Evolutionary conservation across 169 alveolate species (phyloP), one percentile per base, ranked within the genome.

Genomic region (Cryptosporidium sp.): DNA sequence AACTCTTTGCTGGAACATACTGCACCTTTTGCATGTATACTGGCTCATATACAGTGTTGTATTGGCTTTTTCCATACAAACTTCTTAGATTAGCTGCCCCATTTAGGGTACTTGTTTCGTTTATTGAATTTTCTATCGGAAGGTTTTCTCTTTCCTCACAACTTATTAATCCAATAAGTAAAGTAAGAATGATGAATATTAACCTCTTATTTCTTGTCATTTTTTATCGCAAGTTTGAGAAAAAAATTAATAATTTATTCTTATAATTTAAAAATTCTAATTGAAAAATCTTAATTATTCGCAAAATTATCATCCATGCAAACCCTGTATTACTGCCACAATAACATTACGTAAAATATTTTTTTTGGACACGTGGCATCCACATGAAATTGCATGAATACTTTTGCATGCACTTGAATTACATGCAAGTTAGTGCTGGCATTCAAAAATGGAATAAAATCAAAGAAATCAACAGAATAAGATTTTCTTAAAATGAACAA

Each of bases 31-130:
- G 89, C 65, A 80, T 52, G 43, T 80, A 80, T 39, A 80, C 89
- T 26, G 89, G 89, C 39, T 80, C 89, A 31, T 80, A 80, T 31
- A 58, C 89, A 18, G 89, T 80, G 10, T 37, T 80, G 23, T 80
- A 80, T 26, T 80, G 75, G 4, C 68, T 51, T 48, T 59, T 59
- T 4, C 89, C 89, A 80, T 21, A 80, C 55, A 80, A 65, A 2
- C 35, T 80, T 80, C 89, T 80, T 26, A 65, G 21, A 21, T 59
- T 35, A 23, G 55, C 80, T 43, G 35, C 29, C 67, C 31, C 71
- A 16, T n/a, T 37, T 14, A 26, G 26, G 23, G 3, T n/a, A 14
- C 18, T 29, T 6, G 71, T 65, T 33, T 65, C 71, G 51, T 65
- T 65, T 29, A 65, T 14, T 65, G 50, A 14, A 35, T 9, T 33